These are phyloP conservation scores for Ceriops zippeliana DNA, from an alignment of 345 rosid species.

Conservation along the genomic window DNA sequence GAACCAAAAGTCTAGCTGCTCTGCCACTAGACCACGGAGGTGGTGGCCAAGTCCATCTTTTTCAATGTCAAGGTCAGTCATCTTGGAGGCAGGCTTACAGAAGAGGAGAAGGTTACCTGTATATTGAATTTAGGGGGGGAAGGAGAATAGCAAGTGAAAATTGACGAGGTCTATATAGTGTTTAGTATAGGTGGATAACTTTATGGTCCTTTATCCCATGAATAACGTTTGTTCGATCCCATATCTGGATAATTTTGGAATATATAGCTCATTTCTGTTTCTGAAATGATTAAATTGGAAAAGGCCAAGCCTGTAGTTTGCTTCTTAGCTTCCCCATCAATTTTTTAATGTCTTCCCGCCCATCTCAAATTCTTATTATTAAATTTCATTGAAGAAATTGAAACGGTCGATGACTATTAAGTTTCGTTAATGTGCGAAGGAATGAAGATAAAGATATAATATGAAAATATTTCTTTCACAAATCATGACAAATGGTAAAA, in stretches of 20 bases:
- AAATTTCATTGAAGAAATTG: no score
- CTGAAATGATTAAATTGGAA: slow-evolving; percentile 11
- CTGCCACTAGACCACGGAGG: no score
- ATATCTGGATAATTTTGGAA: slow-evolving; percentile 17
- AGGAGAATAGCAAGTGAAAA: slow-evolving; percentile 22
- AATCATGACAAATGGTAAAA: no score
- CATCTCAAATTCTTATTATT: no score
- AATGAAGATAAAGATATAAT: no score
- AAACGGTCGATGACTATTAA: no score
- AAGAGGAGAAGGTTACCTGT: slow-evolving; percentile 23
- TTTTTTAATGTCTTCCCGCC: no score
- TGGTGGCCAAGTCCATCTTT: background rate
- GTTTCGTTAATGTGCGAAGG: no score
- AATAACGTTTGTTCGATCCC: slow-evolving; percentile 2
- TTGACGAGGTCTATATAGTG: slow-evolving; percentile 16
- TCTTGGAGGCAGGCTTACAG: slow-evolving; percentile 12
- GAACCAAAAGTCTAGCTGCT: no score
- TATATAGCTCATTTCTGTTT: slow-evolving; percentile 19
- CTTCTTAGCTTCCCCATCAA: no score
- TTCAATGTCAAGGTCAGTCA: slow-evolving; percentile 15
- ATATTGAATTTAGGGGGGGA: slow-evolving; percentile 21
- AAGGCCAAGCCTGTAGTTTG: no score
- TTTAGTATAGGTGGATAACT: slow-evolving; percentile 20
- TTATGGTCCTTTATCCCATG: slow-evolving; percentile 15
- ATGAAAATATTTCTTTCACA: no score